Evolutionary conservation across 1,139 yeast species (phyloP).

Genomic region (Torulaspora pretoriensis): DNA sequence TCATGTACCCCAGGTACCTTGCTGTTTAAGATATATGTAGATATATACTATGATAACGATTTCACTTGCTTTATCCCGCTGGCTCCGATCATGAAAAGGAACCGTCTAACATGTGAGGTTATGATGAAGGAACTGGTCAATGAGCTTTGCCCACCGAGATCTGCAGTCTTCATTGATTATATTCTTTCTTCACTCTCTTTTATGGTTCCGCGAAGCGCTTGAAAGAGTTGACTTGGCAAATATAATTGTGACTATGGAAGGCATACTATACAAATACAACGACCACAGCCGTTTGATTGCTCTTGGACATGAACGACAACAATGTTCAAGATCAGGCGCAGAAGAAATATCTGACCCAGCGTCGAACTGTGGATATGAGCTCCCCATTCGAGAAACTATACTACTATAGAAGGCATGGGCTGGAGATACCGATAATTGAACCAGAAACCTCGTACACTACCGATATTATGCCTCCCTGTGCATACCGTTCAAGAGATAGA

Average conservation of each 20-base stretch:
- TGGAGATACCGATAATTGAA: conserved; percentile 55
- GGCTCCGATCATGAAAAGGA: too few relatives aligned
- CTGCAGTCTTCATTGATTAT: too few relatives aligned
- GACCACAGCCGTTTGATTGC: not conserved
- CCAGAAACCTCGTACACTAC: conserved; percentile 76
- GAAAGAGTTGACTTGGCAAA: too few relatives aligned
- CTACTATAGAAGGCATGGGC: conserved; percentile 55
- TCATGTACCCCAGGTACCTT: conserved; percentile 32
- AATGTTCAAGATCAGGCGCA: conserved; percentile 28
- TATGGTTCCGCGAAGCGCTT: too few relatives aligned
- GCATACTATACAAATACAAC: not conserved
- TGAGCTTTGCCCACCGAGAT: too few relatives aligned
- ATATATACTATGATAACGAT: not conserved
- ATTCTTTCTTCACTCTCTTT: too few relatives aligned
- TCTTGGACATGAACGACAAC: conserved; percentile 21
- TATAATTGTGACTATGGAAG: too few relatives aligned
- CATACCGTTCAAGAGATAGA: conserved; percentile 50
- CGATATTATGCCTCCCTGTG: conserved; percentile 67
- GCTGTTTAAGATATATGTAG: not conserved
- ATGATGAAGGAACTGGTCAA: too few relatives aligned
- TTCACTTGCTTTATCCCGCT: too few relatives aligned
- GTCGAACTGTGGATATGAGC: conserved; percentile 88
- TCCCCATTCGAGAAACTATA: conserved; percentile 74
- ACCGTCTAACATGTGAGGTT: too few relatives aligned
- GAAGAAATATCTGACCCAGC: conserved; percentile 50